A percentile compares a stretch with the other conserved stretches of the same genome.
These are phyloP conservation scores for Pleurotus tuber-regium DNA, from an alignment of 768 basidiomycete species.

Conservation along the genomic window DNA sequence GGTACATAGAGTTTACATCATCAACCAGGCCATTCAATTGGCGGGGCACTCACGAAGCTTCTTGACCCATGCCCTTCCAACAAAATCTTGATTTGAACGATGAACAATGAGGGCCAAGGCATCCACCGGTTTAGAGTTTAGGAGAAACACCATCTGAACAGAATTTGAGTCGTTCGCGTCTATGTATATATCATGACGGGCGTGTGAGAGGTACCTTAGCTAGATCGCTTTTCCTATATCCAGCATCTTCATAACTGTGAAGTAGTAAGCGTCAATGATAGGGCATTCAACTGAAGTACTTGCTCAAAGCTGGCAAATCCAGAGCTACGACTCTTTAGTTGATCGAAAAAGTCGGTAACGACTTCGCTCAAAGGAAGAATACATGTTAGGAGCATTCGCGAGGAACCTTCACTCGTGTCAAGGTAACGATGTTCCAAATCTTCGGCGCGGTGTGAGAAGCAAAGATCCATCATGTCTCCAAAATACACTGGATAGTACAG, in stretches of 20 bases:
- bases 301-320: conserved; percentile 93
- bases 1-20: too few species aligned
- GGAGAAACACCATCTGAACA: conserved; percentile 79
- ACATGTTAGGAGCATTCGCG: conserved; percentile 80
- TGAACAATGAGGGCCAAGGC: conserved; percentile 93
- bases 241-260: conserved; percentile 89
- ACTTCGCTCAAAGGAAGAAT: conserved; percentile 88
- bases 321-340: conserved; percentile 88
- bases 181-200: background rate
- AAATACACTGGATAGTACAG: conserved; percentile 64
- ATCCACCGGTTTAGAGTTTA: conserved; percentile 89
- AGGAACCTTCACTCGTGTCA: conserved; percentile 50
- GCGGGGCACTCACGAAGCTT: conserved; percentile 72
- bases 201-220: conserved; percentile 58
- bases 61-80: conserved; percentile 85
- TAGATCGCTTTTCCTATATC: conserved; percentile 78
- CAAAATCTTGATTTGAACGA: conserved; percentile 66
- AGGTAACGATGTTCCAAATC: conserved; percentile 84
- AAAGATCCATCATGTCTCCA: conserved; percentile 95
- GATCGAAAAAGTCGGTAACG: conserved; percentile 93
- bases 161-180: background rate
- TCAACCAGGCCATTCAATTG: background rate
- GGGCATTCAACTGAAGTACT: conserved; percentile 24
- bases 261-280: background rate
- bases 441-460: conserved; percentile 80